These are phyloP conservation scores for Pseudozyma hubeiensis DNA, from an alignment of 1,284 basidiomycete genomes.

Conservation along the genomic window DNA sequence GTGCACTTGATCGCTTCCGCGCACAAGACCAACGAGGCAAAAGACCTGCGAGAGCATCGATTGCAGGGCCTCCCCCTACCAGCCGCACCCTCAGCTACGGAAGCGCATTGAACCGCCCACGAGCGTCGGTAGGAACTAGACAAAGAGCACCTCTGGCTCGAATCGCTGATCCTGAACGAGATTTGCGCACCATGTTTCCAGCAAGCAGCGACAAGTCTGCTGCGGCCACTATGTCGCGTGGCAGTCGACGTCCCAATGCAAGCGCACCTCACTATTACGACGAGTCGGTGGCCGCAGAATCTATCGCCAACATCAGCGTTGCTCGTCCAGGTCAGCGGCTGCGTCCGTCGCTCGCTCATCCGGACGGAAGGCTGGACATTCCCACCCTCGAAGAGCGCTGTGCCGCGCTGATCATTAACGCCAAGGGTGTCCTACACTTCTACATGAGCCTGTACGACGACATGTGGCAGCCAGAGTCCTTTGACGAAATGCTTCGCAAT, in stretches of 20 bases:
- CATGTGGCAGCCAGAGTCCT: constrained; percentile 38
- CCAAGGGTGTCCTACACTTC: constrained; percentile 50
- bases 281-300: constrained; percentile 5
- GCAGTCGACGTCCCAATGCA: constrained; percentile 1
- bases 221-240: constrained; percentile 7
- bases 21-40: constrained; percentile 10
- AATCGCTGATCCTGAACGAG: constrained; percentile 6
- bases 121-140: constrained; percentile 5
- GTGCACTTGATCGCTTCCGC: constrained; percentile 33
- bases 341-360: constrained; percentile 30
- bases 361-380: constrained; percentile 44
- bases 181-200: constrained; percentile 21
- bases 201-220: constrained; percentile 17
- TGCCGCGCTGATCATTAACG: constrained; percentile 44
- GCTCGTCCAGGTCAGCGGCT: constrained; percentile 43
- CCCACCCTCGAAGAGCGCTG: constrained; percentile 51
- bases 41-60: constrained; percentile 17
- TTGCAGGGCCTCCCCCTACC: constrained; percentile 15
- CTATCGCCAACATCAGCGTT: constrained; percentile 24
- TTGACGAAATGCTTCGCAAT: constrained; percentile 49
- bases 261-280: constrained; percentile 4
- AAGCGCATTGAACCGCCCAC: constrained; percentile 7
- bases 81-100: background rate
- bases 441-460: constrained; percentile 44
- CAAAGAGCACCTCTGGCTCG: constrained; percentile 24